Percentiles rank a stretch among this genome's conserved stretches.
Evolutionary conservation across 1,139 yeast genomes (phyloP).

Genomic region (Pichia kudriavzevii): DNA sequence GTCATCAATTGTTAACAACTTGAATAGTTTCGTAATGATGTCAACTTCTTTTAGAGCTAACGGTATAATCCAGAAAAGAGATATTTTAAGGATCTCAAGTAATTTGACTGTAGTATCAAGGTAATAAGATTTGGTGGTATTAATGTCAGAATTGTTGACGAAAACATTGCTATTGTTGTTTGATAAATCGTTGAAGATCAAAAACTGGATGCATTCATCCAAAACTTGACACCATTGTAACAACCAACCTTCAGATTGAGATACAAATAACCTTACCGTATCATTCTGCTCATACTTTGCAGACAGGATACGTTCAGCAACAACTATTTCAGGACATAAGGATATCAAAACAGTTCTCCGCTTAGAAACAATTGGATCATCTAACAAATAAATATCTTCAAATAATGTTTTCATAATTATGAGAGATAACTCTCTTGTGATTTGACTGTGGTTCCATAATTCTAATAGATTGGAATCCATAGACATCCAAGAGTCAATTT

Average conservation of each 20-base stretch:
- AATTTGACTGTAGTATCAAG: slow-evolving; percentile 52
- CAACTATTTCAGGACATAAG: slow-evolving; percentile 72
- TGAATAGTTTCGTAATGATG: slow-evolving; percentile 57
- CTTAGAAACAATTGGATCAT: slow-evolving; percentile 82
- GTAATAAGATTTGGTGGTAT: slow-evolving; percentile 3
- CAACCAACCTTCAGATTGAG: slow-evolving; percentile 82
- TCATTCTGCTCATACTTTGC: slow-evolving; percentile 68
- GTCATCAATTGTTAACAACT: slow-evolving; percentile 53
- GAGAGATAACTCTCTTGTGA: slow-evolving; percentile 67
- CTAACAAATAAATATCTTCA: slow-evolving; percentile 89
- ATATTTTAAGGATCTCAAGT: slow-evolving; percentile 78
- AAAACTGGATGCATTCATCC: slow-evolving; percentile 39
- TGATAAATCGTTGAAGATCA: slow-evolving; percentile 11
- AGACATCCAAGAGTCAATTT: slow-evolving; percentile 72
- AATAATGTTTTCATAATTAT: slow-evolving; percentile 78
- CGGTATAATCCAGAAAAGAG: slow-evolving; percentile 88
- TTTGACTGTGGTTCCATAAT: slow-evolving; percentile 62
- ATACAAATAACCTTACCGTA: slow-evolving; percentile 51
- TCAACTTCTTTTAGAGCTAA: slow-evolving; percentile 61
- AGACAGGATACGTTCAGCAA: slow-evolving; percentile 60
- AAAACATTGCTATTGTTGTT: slow-evolving; percentile 1
- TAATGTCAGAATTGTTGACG: not conserved
- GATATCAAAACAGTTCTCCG: slow-evolving; percentile 75
- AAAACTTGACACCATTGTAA: slow-evolving; percentile 63
- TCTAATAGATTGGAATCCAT: slow-evolving; percentile 76